These are phyloP conservation scores for Davidsoniella neocaledoniae DNA, from an alignment of 2,329 filamentous ascomycete species.

Conservation along the genomic window DNA sequence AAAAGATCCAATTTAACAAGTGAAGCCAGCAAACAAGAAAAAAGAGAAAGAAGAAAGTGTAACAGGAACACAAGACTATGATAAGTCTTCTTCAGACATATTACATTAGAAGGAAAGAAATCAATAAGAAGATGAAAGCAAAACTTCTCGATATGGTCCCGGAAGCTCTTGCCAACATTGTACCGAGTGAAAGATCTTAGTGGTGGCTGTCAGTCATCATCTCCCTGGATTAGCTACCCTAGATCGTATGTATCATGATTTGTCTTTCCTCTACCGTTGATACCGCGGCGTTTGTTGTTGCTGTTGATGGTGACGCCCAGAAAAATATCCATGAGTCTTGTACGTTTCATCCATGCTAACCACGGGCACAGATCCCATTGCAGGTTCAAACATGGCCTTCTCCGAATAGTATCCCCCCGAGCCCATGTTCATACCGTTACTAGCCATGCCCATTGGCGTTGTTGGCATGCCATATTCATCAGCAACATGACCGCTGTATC, in stretches of 20 bases:
- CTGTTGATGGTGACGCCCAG: background rate
- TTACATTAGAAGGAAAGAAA: background rate
- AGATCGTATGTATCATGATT: no score
- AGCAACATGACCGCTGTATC: background rate
- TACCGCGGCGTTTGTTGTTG: background rate
- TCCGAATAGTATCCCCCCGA: slow-evolving; percentile 2
- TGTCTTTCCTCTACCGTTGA: background rate
- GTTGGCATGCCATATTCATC: background rate
- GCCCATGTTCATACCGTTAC: background rate
- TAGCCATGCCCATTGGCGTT: background rate
- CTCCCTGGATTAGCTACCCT: background rate
- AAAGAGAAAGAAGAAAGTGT: background rate
- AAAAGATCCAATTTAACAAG: background rate
- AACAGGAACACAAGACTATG: background rate
- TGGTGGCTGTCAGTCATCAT: background rate
- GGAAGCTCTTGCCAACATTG: no score
- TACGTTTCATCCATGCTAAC: slow-evolving; percentile 4
- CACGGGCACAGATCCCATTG: slow-evolving; percentile 1
- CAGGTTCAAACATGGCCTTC: background rate
- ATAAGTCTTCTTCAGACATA: background rate
- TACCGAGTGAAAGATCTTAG: no score
- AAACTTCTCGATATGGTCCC: no score
- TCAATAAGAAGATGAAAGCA: no score
- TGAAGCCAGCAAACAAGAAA: background rate
- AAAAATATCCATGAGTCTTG: slow-evolving; percentile 1